These are phyloP conservation scores for Scheffersomyces cryptocercus DNA, from an alignment of 1,139 yeast species.

Conservation along the genomic window DNA sequence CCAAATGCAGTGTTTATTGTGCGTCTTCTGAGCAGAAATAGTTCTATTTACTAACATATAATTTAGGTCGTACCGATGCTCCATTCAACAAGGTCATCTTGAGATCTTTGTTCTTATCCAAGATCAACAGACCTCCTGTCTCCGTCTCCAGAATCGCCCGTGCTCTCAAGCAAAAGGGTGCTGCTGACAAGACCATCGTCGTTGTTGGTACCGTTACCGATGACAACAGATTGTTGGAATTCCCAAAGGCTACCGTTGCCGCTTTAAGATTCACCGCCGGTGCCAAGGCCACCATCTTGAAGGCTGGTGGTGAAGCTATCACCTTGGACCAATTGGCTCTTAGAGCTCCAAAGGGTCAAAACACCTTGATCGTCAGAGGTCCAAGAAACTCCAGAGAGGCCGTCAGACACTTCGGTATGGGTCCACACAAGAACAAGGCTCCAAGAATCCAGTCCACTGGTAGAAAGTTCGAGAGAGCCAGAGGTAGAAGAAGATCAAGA, in stretches of 20 bases:
- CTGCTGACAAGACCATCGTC: conserved; percentile 90
- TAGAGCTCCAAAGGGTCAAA: conserved; percentile 99
- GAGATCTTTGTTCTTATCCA: conserved; percentile 92
- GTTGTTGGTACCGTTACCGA: conserved; percentile 99
- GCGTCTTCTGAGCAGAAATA: conserved; percentile 65
- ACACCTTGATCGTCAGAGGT: conserved; percentile 97
- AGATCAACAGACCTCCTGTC: conserved; percentile 99
- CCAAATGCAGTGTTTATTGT: conserved; percentile 25
- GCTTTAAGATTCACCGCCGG: conserved; percentile 99
- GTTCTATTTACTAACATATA: conserved; percentile 44
- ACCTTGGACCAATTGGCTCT: conserved; percentile 98
- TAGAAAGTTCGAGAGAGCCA: conserved; percentile 99
- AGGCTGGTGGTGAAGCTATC: conserved; percentile 99
- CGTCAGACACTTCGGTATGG: conserved; percentile 99
- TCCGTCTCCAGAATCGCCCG: conserved; percentile 89
- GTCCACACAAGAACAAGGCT: conserved; percentile 99
- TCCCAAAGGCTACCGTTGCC: conserved; percentile 97
- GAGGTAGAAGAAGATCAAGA: conserved; percentile 99
- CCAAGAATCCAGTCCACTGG: conserved; percentile 98
- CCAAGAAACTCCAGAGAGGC: conserved; percentile 99
- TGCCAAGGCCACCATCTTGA: conserved; percentile 96
- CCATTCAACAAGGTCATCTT: conserved; percentile 98
- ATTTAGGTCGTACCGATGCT: conserved; percentile 93
- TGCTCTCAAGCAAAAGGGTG: conserved; percentile 80
- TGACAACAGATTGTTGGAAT: conserved; percentile 88